These are phyloP conservation scores for Salix brachista DNA, from an alignment of 345 rosid genomes.

Conservation along the genomic window DNA sequence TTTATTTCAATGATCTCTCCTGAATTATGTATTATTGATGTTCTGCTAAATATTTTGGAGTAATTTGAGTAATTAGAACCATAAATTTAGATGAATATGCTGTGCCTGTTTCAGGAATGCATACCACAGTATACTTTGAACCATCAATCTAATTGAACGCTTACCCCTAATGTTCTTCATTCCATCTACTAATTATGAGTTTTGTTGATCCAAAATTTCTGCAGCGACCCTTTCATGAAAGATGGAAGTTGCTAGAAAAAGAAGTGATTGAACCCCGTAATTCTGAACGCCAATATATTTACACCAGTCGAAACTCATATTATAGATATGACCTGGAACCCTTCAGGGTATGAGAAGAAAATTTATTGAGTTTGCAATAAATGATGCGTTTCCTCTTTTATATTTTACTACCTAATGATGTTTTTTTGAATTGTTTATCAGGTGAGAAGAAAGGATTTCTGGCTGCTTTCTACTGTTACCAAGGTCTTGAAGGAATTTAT, in stretches of 20 bases:
- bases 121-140: background rate
- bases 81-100: background rate
- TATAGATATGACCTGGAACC: constrained; percentile 94
- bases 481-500: constrained; percentile 87
- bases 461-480: constrained; percentile 87
- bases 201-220: constrained; percentile 20
- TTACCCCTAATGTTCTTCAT: background rate
- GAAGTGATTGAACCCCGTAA: constrained; percentile 97
- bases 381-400: background rate
- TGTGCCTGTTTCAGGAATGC: background rate
- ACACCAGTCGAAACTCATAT: constrained; percentile 62
- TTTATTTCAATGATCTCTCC: background rate
- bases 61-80: background rate
- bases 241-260: constrained; percentile 96
- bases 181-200: constrained; percentile 21
- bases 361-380: background rate
- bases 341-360: constrained; percentile 65
- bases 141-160: background rate
- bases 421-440: constrained; percentile 27
- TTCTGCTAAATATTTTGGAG: background rate
- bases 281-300: constrained; percentile 60
- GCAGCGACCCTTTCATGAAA: constrained; percentile 93
- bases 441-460: constrained; percentile 98
- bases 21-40: background rate
- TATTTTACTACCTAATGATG: constrained; percentile 17